Percentiles rank a stretch among this genome's conserved stretches.
phyloP scores from a whole-genome alignment of 495 filamentous ascomycete species.

The Chaetomium fimeti region DNA sequence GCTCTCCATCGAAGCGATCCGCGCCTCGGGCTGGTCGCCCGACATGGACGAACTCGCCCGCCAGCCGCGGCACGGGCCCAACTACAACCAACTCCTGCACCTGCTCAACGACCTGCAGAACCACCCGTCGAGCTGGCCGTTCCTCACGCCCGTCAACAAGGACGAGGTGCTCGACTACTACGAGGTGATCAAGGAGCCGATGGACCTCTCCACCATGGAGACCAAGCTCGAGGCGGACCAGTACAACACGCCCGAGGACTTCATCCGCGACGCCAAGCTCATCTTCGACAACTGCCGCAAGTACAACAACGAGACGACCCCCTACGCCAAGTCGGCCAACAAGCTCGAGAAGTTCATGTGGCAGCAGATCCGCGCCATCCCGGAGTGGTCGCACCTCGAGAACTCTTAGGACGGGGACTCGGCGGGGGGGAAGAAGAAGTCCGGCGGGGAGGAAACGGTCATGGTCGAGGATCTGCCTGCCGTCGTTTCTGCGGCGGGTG shows the following conservation, averaged over 20 bases:
- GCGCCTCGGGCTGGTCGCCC: slow-evolving; percentile 87
- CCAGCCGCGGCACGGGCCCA: slow-evolving; percentile 94
- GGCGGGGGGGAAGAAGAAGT: no score
- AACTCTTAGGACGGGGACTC: slow-evolving; percentile 34
- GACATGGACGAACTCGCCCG: slow-evolving; percentile 97
- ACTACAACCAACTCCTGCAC: slow-evolving; percentile 89
- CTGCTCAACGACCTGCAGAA: slow-evolving; percentile 96
- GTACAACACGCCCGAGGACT: slow-evolving; percentile 89
- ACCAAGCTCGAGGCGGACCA: slow-evolving; percentile 89
- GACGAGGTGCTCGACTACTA: slow-evolving; percentile 98
- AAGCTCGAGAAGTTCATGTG: slow-evolving; percentile 98
- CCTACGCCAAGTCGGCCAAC: slow-evolving; percentile 93
- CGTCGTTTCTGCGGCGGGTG: not conserved
- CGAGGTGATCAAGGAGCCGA: slow-evolving; percentile 95
- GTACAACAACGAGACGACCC: slow-evolving; percentile 94
- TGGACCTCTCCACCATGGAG: slow-evolving; percentile 97
- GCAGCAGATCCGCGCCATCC: slow-evolving; percentile 84
- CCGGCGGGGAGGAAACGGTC: not conserved
- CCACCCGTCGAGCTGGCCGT: slow-evolving; percentile 87
- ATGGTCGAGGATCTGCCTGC: not conserved
- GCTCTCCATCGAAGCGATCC: slow-evolving; percentile 76
- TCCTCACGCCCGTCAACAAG: slow-evolving; percentile 87
- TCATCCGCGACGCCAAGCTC: slow-evolving; percentile 84
- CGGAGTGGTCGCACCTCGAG: slow-evolving; percentile 83
- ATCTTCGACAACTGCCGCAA: slow-evolving; percentile 93